These are phyloP conservation scores for Primulina eburnea DNA, from an alignment of 257 asterid genomes.

Conservation along the genomic window DNA sequence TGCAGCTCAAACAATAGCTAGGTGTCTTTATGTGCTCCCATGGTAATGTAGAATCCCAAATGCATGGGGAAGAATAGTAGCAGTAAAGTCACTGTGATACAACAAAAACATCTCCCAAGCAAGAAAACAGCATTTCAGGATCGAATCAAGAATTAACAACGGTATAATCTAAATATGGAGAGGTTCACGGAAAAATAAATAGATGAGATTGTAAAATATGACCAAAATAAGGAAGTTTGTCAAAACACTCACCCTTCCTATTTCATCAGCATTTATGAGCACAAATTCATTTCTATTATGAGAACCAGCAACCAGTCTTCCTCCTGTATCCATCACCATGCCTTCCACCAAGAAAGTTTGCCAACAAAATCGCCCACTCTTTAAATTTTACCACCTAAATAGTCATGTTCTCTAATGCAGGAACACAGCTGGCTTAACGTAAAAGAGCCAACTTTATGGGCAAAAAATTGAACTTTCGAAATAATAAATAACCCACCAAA, in stretches of 20 bases:
- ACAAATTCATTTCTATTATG: conserved; percentile 79
- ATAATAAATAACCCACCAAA: not conserved
- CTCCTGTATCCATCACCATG: conserved; percentile 76
- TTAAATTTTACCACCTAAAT: conserved; percentile 29
- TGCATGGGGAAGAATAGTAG: too few species aligned
- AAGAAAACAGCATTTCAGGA: not conserved
- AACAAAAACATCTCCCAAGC: conserved; percentile 1
- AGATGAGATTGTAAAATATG: conserved; percentile 8
- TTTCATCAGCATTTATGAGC: conserved; percentile 78
- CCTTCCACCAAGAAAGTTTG: conserved; percentile 14
- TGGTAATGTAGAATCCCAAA: too few species aligned
- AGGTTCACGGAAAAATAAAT: not conserved
- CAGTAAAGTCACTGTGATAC: too few species aligned
- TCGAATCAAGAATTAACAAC: not conserved
- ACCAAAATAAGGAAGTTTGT: conserved; percentile 23
- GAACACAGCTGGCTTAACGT: conserved; percentile 21
- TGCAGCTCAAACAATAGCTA: too few species aligned
- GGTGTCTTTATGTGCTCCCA: too few species aligned
- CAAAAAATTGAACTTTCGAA: too few species aligned
- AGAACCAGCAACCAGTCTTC: conserved; percentile 85
- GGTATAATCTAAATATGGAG: conserved; percentile 18
- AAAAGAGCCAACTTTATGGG: not conserved
- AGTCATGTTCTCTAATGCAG: conserved; percentile 15
- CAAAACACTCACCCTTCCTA: conserved; percentile 53
- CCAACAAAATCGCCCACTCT: conserved; percentile 26